Base-by-base conservation (phyloP, 2,329 filamentous ascomycete genomes). In the Alternaria burnsii region DNA sequence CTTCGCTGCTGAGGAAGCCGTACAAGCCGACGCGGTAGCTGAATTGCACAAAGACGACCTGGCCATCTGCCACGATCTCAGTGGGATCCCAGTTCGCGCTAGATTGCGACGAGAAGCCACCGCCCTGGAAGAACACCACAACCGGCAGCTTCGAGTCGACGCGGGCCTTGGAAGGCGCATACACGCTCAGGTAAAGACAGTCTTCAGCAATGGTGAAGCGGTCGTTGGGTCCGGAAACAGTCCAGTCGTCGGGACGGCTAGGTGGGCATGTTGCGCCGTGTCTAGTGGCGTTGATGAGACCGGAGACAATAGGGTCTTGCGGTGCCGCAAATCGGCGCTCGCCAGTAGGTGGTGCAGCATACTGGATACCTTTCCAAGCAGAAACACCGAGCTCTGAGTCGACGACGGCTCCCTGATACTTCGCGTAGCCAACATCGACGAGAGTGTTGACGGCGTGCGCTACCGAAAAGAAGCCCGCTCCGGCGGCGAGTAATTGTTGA, bases 21-120 rank as follows among this genome's bases (percentile, higher is more conserved):
- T 88, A 93, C 0, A 86, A 84, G 0, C 91, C 91, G 11, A 94
- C 89, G 5, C 91, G 88, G 73, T 94, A 93, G 77, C 93, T 93
- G 78, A 92, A 85, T 10, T 84, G 89, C 2, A 94, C 89, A 0
- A 92, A 86, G 0, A 94, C 79, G 26, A 93, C 88, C 47, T 86
- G 82, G 58, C 85, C 79, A 38, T 83, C 81, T 18, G 86, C 85
- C 0, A 87, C 88, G n/a, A 93, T 76, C 0, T 85, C 86, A 1
- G 83, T 84, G 0, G 86, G 89, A 65, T 92, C 86, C 66, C 86
- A 83, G 61, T 89, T 82, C 10, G 77, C 66, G 59, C 80, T 81
- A 16, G 76, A 76, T 57, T 80, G 84, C 34, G 85, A 61, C 83
- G 81, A 68, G 75, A 83, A 82, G 2, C 79, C 80, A 26, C 81